Base-by-base conservation (phyloP, 2,329 filamentous ascomycete species). In the Aspergillus tanneri region DNA sequence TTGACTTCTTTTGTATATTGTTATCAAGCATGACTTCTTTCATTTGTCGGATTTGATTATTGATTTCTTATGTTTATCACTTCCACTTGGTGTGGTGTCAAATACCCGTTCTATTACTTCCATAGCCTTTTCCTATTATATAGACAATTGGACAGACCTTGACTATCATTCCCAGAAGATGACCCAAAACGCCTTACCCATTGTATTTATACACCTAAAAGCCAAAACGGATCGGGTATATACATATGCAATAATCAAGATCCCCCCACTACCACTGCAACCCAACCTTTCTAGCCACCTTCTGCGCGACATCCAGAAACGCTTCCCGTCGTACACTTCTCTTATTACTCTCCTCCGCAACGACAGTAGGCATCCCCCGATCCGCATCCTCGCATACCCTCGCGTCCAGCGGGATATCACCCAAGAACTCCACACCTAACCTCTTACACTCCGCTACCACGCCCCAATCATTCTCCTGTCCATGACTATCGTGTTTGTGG, bases 371-470 rank as follows among this genome's bases (percentile, higher is more conserved):
- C 68, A 87, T 90, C 1, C 93, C 93, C 16, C 80, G 76, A 68
- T 96, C 90, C 1, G 88, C 90, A 69, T 96, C 89, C 47, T 89
- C 86, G 50, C 90, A 95, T 18, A 97, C 95, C 42, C 77, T 83
- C 3, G 87, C 84, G 67, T 97, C 89, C 40, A 99, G 77, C 5
- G 92, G 92, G 32, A 99, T 86, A 66, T 96, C 88, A 1, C 89
- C 92, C 3, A 99, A 72, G 55, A 96, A 82, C n/a, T 86, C 80
- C 43, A 97, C 82, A 0, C 81, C 80, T 35, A 91, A 77, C 49
- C 89, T 83, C 25, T 75, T 68, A 62, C 91, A 96, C 58, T 91
- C 80, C 22, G 75, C 77, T 28, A 77, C 72, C 1, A 92, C 87
- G 12, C 83, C 81, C 49, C 82, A 79, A 28, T 77, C 76, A 0